Evolutionary conservation across 805 yeast species (phyloP).

Genomic region (Lachancea mirantina): DNA sequence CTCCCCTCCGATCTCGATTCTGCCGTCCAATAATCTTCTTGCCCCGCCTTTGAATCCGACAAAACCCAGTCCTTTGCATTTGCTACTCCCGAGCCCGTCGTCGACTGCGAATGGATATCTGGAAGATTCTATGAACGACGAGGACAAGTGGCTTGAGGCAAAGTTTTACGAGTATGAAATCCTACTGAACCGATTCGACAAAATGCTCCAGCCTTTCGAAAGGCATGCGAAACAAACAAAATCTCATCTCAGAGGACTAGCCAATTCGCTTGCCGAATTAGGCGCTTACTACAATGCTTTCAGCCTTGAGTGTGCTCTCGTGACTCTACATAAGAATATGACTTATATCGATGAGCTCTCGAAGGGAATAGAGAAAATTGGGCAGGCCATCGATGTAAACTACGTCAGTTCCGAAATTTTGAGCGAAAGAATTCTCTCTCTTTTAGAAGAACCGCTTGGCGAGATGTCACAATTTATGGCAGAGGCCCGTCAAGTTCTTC

Average conservation of each 20-base stretch:
- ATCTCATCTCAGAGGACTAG: conserved; percentile 43
- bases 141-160: conserved; percentile 29
- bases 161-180: conserved; percentile 37
- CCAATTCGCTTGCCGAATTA: conserved; percentile 64
- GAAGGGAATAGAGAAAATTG: conserved; percentile 67
- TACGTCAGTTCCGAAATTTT: conserved; percentile 45
- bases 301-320: conserved; percentile 47
- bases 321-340: conserved; percentile 45
- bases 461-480: conserved; percentile 31
- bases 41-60: conserved; percentile 59
- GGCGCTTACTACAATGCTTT: conserved; percentile 65
- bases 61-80: conserved; percentile 50
- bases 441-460: conserved; percentile 34
- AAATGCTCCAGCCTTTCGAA: conserved; percentile 23
- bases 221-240: conserved; percentile 24
- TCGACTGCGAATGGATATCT: conserved; percentile 31
- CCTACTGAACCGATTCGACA: conserved; percentile 22
- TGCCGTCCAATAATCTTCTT: conserved; percentile 47
- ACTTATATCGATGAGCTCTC: conserved; percentile 33
- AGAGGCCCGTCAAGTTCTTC: conserved; percentile 39
- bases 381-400: conserved; percentile 75
- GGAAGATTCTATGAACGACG: conserved; percentile 11
- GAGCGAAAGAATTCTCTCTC: conserved; percentile 33
- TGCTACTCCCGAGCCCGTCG: conserved; percentile 56
- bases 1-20: conserved; percentile 45